Conservation (phyloP, 2,329 filamentous ascomycete genomes). For the Cladophialophora immunda region DNA sequence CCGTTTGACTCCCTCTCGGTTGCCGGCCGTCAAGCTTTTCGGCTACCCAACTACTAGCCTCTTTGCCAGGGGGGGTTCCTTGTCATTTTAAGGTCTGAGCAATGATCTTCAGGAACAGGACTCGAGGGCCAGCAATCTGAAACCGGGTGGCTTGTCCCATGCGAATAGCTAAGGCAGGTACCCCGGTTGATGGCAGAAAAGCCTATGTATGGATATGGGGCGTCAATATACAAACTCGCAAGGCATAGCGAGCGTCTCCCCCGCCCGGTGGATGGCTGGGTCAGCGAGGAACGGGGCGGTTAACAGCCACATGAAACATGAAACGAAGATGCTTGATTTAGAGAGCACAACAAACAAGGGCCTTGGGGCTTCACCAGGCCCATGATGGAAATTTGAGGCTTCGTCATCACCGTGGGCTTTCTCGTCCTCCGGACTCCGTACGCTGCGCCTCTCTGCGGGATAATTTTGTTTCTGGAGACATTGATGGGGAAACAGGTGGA, state of each 20-base stretch:
- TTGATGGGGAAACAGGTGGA: not conserved
- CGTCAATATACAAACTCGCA: not conserved
- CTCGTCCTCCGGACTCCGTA: too few relatives aligned
- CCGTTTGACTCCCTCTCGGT: not conserved
- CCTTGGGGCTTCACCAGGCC: not conserved
- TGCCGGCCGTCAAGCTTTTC: not conserved
- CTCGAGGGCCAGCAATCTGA: not conserved
- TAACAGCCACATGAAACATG: not conserved
- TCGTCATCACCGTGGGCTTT: not conserved
- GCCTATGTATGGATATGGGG: not conserved
- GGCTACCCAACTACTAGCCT: not conserved
- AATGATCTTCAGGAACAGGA: conserved; percentile 2
- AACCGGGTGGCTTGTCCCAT: conserved; percentile 14
- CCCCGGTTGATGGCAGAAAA: not conserved
- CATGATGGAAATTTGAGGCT: not conserved
- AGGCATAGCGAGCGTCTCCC: not conserved
- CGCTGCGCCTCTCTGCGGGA: too few relatives aligned
- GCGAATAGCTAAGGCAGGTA: not conserved
- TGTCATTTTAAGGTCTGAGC: not conserved
- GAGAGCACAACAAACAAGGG: not conserved
- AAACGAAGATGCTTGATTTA: not conserved
- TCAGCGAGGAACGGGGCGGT: not conserved
- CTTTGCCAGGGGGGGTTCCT: not conserved
- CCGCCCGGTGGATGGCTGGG: not conserved
- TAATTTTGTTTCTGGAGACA: not conserved